phyloP scores from a whole-genome alignment of 306 rosid genomes.

The Calophaca sinica region DNA sequence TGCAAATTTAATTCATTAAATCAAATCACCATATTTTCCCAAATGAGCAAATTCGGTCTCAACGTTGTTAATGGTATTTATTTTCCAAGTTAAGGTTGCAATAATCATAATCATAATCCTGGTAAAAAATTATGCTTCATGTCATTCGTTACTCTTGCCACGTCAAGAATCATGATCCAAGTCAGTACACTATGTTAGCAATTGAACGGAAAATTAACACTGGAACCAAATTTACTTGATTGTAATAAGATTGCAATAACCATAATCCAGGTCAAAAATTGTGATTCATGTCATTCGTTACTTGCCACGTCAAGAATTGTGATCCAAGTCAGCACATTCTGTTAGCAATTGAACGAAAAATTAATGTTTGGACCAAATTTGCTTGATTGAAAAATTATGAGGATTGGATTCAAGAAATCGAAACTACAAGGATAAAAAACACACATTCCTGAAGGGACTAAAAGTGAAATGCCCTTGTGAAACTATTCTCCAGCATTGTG shows the following conservation, averaged over 20 bases:
- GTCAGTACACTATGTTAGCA: neutral
- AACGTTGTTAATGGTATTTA: no score
- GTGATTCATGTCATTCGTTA: neutral
- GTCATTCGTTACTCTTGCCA: neutral
- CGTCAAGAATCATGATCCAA: neutral
- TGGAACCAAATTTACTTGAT: no score
- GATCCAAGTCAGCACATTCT: neutral
- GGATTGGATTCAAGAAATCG: neutral
- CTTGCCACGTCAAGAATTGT: neutral
- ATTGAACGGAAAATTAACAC: no score
- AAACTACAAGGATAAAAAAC: neutral
- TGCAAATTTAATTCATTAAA: no score
- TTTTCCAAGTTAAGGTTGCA: no score
- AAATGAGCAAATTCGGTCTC: no score
- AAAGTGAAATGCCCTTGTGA: neutral
- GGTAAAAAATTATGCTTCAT: no score
- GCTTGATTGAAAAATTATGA: neutral
- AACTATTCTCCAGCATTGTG: constrained; percentile 5
- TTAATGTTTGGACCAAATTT: no score
- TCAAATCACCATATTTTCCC: neutral
- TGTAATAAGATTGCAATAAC: no score
- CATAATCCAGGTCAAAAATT: no score
- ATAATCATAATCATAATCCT: no score
- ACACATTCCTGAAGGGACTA: neutral
- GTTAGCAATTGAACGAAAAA: no score